Base-by-base conservation (phyloP, 768 basidiomycete species). In the Leccinum pellstonianum region DNA sequence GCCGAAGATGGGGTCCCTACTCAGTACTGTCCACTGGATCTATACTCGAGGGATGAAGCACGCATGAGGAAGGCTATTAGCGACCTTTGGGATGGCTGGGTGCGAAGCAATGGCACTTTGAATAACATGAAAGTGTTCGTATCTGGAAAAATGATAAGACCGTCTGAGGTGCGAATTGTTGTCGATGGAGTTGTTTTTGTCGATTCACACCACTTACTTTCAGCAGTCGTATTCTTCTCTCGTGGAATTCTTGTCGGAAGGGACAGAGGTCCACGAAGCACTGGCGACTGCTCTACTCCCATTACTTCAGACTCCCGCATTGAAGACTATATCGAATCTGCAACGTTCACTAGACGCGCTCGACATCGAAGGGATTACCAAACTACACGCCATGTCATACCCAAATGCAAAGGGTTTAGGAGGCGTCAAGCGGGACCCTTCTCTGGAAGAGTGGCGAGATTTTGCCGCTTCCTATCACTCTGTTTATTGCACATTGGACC, bases 81-180 rank as follows among this genome's bases (percentile, higher is more conserved):
- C 52, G 76, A 74, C 33, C 80, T 98, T 29, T 93, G 90, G 88
- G 75, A 83, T 38, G 78, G 79, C 2, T 98, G 96, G 95, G 61
- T 76, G 31, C 71, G 71, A 15, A 88, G 83, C 57, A 73, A 83
- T 21, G 92, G 90, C 17, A 70, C 79, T 23, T 74, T 84, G 38
- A 98, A 97, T 74, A 98, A 93, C 70, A 79, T 96, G 67, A 86
- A 86, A 62, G 72, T 98, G 11, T 98, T 95, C 66, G 79, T 84
- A 10, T 70, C 79, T 19, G 94, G 95, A 8, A 77, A 79, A 63
- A 74, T 79, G 59, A 70, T 93, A 33, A 73, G 66, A 52, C 87
- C 92, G 35, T 70, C 74, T 29, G 77, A 87, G 71, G 90, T 90
- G 67, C 59, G 83, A 59, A 57, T 57, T n/a, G 8, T 53, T 25